A percentile compares a stretch with the other conserved stretches of the same genome.
phyloP scores from a whole-genome alignment of 1,139 yeast genomes.

The Nematodospora anomalae region DNA sequence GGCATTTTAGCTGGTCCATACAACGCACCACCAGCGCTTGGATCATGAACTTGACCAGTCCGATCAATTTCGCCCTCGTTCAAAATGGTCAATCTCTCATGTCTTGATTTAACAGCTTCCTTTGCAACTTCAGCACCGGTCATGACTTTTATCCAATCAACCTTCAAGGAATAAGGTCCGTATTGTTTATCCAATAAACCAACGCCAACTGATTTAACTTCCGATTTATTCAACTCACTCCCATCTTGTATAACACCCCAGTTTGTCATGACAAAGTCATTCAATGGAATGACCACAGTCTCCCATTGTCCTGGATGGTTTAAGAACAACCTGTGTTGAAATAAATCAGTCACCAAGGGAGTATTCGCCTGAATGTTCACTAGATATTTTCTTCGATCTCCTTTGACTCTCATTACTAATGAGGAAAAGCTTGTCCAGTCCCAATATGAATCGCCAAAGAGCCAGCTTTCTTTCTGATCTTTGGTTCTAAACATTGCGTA shows the following conservation, averaged over 20 bases:
- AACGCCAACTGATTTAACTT: conserved; percentile 72
- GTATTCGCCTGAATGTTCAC: conserved; percentile 82
- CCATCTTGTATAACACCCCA: conserved; percentile 80
- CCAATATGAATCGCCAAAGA: conserved; percentile 50
- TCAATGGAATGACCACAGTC: conserved; percentile 72
- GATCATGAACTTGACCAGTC: background rate
- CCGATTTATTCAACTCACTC: conserved; percentile 56
- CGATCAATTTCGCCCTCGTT: conserved; percentile 4
- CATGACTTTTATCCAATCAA: conserved; percentile 75
- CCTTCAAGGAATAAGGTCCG: conserved; percentile 70
- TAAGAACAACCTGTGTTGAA: conserved; percentile 77
- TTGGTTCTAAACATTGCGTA: conserved; percentile 86
- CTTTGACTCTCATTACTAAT: conserved; percentile 68
- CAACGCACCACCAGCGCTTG: conserved; percentile 7
- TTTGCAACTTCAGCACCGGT: conserved; percentile 53
- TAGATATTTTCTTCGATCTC: conserved; percentile 73
- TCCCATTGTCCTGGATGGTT: conserved; percentile 83
- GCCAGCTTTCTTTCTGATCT: conserved; percentile 57
- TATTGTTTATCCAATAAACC: conserved; percentile 78
- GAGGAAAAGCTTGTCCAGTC: conserved; percentile 63
- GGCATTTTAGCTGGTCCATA: conserved; percentile 5
- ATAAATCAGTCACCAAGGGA: conserved; percentile 74
- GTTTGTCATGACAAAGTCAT: conserved; percentile 79
- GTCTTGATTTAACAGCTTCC: conserved; percentile 34
- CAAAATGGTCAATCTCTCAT: conserved; percentile 9